Base-by-base conservation (phyloP, 306 rosid genomes). In the Alnus rubra region DNA sequence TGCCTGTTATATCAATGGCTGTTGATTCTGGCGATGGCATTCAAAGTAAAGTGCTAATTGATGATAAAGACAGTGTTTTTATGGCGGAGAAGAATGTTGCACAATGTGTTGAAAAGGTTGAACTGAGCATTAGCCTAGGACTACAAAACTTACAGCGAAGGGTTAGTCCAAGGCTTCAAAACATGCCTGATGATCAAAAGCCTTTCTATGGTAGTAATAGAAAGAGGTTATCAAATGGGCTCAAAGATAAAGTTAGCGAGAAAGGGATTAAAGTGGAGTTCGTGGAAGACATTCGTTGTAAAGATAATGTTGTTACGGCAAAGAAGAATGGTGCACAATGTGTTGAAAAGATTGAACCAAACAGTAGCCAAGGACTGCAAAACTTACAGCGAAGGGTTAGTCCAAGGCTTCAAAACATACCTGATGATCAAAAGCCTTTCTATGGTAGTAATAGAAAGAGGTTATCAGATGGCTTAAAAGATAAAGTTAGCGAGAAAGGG, bases 131-230 rank as follows among this genome's bases (percentile, higher is more conserved):
- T 37, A 35, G 70, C 23, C 70, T 45, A 1, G 16, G 13, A 64
- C 45, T 16, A 3, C 44, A 33, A 37, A 35, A 3, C 16, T 64
- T 39, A 35, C 70, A 64, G 45, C 78, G 76, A 54, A 74, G 84
- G 60, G 47, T 60, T 50, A 86, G 82, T 68, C 68, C 56, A 0
- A 79, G 84, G 33, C 82, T 86, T 67, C 71, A 55, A 33, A 73
- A 77, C 30, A 51, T 58, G 16, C 82, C 82, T 4, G 79, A 64
- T 6, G 79, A 82, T 14, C 39, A 82, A 16, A 74, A 63, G 67
- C 82, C 89, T 16, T 63, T 19, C 49, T 80, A 83, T 33, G 78
- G 84, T 6, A 30, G 56, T 14, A 42, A 53, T 69, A 3, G 72
- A 71, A 82, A 59, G 73, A 74, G 82, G 47, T 30, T 18, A n/a